Conservation (phyloP, 805 yeast species). For the Sugiyamaella boreocaroliniensis region DNA sequence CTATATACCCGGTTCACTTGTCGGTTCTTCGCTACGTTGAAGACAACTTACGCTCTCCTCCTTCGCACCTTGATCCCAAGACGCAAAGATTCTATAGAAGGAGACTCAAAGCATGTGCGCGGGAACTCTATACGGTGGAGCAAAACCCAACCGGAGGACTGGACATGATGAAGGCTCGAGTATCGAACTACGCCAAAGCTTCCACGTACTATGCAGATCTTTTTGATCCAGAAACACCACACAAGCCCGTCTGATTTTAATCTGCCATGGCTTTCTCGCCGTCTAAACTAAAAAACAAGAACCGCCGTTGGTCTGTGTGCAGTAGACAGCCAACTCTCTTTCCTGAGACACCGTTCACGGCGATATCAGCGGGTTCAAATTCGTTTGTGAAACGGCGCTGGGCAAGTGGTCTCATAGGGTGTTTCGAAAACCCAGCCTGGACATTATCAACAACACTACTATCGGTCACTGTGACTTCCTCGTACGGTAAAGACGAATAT, state of each 20-base stretch:
- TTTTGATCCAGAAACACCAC: too few relatives aligned
- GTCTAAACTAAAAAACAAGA: slow-evolving; percentile 15
- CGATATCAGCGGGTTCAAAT: slow-evolving; percentile 6
- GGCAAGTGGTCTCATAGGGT: neutral
- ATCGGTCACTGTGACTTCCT: neutral
- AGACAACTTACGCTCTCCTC: slow-evolving; percentile 2
- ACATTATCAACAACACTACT: neutral
- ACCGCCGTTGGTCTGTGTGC: slow-evolving; percentile 6
- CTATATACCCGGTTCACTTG: slow-evolving; percentile 15
- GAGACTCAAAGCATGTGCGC: slow-evolving; percentile 9
- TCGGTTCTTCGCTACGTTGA: slow-evolving; percentile 11
- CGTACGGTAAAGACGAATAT: neutral
- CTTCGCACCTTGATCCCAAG: neutral
- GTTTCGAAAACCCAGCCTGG: neutral
- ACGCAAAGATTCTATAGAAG: slow-evolving; percentile 8
- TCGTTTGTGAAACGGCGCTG: neutral
- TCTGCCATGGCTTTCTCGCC: slow-evolving; percentile 3
- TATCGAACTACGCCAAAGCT: neutral
- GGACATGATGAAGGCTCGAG: slow-evolving; percentile 1
- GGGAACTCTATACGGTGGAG: slow-evolving; percentile 8
- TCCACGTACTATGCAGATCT: neutral
- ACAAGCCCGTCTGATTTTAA: neutral
- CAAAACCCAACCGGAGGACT: slow-evolving; percentile 6
- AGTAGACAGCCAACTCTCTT: slow-evolving; percentile 15
- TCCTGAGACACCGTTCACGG: slow-evolving; percentile 12